These are phyloP conservation scores for Macroventuria anomochaeta DNA, from an alignment of 2,329 filamentous ascomycete genomes.

Conservation along the genomic window DNA sequence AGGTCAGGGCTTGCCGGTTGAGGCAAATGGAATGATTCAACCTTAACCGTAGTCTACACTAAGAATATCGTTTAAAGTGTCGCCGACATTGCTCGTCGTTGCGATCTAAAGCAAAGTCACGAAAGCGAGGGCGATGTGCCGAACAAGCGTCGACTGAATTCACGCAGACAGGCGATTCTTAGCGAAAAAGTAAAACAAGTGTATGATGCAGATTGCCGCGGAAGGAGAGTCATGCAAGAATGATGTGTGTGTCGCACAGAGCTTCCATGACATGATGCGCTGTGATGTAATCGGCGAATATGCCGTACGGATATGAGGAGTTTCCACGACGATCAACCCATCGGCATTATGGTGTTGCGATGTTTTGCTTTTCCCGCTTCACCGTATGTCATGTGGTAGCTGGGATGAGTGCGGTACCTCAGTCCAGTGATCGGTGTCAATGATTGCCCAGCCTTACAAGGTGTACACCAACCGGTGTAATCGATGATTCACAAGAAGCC, in stretches of 20 bases:
- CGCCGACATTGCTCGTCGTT: background rate
- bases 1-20: background rate
- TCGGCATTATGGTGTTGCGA: background rate
- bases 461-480: background rate
- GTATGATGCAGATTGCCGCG: background rate
- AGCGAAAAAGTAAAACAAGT: conserved; percentile 5
- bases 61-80: background rate
- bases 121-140: background rate
- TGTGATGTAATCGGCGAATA: background rate
- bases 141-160: background rate
- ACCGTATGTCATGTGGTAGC: background rate
- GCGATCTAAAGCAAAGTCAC: background rate
- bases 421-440: background rate
- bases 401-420: background rate
- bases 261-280: background rate
- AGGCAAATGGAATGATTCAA: background rate
- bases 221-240: conserved; percentile 6
- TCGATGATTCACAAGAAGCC: conserved; percentile 3
- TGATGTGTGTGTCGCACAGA: conserved; percentile 3
- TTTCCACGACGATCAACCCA: background rate
- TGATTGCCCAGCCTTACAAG: conserved; percentile 1
- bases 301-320: background rate
- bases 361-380: conserved; percentile 1
- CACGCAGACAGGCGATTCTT: background rate
- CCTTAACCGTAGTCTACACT: background rate